Conservation (phyloP, 108 stramenopile species). For the Skeletonema menzelii region DNA sequence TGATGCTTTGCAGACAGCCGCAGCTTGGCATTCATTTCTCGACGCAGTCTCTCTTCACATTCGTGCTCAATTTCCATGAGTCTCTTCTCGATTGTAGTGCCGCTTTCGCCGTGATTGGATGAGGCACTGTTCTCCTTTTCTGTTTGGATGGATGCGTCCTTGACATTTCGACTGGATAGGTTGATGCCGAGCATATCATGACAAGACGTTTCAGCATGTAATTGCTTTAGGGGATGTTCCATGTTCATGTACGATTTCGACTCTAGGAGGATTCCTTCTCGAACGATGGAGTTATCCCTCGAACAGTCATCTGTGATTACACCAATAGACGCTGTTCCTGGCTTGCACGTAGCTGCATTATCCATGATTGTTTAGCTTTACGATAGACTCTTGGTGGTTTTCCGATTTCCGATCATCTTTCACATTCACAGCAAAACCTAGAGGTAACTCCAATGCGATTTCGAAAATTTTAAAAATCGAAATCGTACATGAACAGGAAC, state of each 20-base stretch:
- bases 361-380: too few relatives aligned
- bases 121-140: not conserved
- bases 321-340: not conserved
- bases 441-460: too few relatives aligned
- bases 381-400: too few relatives aligned
- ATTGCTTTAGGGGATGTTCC: too few relatives aligned
- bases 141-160: not conserved
- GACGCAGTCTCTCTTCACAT: constrained; percentile 19
- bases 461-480: too few relatives aligned
- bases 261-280: not conserved
- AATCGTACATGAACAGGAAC: too few relatives aligned
- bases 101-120: not conserved
- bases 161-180: not conserved
- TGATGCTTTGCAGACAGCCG: constrained; percentile 41
- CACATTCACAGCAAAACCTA: too few relatives aligned
- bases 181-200: too few relatives aligned
- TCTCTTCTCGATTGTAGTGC: constrained; percentile 11
- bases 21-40: constrained; percentile 43
- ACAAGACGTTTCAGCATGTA: too few relatives aligned
- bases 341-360: not conserved
- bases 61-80: constrained; percentile 29
- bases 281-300: not conserved
- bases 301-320: not conserved
- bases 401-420: too few relatives aligned
- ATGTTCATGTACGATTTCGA: too few relatives aligned